A percentile compares a stretch with the other conserved stretches of the same genome.
phyloP scores from a whole-genome alignment of 192 early-diverging fungal species.

The Entomortierella chlamydospora region DNA sequence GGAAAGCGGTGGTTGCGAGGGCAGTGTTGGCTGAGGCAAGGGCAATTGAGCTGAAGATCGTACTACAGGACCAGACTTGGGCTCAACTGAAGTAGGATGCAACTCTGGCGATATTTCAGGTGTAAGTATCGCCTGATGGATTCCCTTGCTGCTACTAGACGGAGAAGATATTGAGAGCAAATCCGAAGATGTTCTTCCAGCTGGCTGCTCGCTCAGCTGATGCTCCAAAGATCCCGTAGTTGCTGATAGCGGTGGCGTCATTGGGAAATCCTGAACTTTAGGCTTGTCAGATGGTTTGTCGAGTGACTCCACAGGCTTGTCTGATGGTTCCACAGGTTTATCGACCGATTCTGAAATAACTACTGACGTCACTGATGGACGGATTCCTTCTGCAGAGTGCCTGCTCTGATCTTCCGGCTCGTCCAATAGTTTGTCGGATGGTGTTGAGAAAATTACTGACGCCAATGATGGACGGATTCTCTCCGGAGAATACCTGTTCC shows the following conservation, averaged over 20 bases:
- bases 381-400: too few relatives aligned
- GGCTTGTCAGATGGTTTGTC: too few relatives aligned
- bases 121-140: not conserved
- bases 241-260: slow-evolving; percentile 23
- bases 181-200: not conserved
- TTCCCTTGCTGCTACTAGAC: not conserved
- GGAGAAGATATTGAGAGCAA: not conserved
- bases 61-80: not conserved
- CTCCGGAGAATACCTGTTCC: not conserved
- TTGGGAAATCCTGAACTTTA: not conserved
- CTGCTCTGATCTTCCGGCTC: not conserved
- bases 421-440: not conserved
- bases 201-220: not conserved
- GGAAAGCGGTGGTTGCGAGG: not conserved
- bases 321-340: too few relatives aligned
- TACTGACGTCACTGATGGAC: too few relatives aligned
- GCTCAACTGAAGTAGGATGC: not conserved
- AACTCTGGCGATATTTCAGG: slow-evolving; percentile 24
- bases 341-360: too few relatives aligned
- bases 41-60: not conserved
- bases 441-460: slow-evolving; percentile 1
- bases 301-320: too few relatives aligned
- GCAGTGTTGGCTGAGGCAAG: not conserved
- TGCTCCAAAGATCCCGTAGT: slow-evolving; percentile 6
- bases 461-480: slow-evolving; percentile 1